phyloP scores from a whole-genome alignment of 768 basidiomycete genomes.

The Candolleomyces efflorescens region DNA sequence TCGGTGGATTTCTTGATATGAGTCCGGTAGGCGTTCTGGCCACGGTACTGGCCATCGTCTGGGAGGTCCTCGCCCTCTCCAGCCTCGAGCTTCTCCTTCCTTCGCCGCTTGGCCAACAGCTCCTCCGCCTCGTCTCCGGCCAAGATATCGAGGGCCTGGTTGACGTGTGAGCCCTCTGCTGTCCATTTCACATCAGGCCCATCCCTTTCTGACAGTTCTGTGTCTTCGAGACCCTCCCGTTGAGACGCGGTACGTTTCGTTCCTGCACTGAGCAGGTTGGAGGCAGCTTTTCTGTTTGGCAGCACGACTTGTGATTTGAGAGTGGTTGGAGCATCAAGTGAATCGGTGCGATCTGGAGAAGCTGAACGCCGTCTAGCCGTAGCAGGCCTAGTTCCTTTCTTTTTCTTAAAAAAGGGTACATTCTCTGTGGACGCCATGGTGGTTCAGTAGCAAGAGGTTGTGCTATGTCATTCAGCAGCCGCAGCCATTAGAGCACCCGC shows the following conservation, averaged over 20 bases:
- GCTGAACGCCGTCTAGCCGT: conserved; percentile 72
- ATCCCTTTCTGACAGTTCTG: conserved; percentile 47
- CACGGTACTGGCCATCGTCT: conserved; percentile 85
- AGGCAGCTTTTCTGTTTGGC: conserved; percentile 62
- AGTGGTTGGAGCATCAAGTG: conserved; percentile 24
- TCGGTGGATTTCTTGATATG: conserved; percentile 83
- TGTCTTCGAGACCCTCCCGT: conserved; percentile 52
- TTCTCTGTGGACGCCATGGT: conserved; percentile 40
- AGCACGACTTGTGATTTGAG: conserved; percentile 71
- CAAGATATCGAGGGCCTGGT: conserved; percentile 69
- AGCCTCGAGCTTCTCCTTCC: conserved; percentile 48
- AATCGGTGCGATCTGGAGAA: conserved; percentile 17
- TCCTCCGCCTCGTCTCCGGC: conserved; percentile 82
- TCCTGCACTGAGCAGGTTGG: conserved; percentile 63
- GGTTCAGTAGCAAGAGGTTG: conserved; percentile 7
- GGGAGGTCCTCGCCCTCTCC: conserved; percentile 57
- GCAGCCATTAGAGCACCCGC: conserved; percentile 2
- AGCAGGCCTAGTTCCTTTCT: conserved; percentile 70
- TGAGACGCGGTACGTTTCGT: conserved; percentile 50
- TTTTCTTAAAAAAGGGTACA: conserved; percentile 85
- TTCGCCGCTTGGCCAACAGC: conserved; percentile 64
- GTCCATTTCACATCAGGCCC: conserved; percentile 78
- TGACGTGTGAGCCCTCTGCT: conserved; percentile 67
- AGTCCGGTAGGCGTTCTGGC: conserved; percentile 74
- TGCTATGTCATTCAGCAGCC: neutral